Percentiles rank a stretch among this genome's conserved stretches.
phyloP scores from a whole-genome alignment of 345 rosid genomes.

The Eucalyptus decipiens region DNA sequence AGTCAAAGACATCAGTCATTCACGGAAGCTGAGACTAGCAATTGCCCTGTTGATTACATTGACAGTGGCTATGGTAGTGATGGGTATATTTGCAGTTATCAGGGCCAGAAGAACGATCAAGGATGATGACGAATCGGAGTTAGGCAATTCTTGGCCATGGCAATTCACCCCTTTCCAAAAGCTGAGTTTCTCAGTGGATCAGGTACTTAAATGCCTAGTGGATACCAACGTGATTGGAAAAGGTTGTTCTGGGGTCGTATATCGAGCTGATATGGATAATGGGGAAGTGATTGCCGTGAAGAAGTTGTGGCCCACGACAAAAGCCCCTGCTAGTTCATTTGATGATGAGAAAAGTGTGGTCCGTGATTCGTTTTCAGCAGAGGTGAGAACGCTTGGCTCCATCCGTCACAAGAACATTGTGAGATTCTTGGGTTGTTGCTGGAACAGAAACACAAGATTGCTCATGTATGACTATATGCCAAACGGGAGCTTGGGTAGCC shows the following conservation, averaged over 20 bases:
- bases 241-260: conserved; percentile 89
- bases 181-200: conserved; percentile 80
- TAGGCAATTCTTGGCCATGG: conserved; percentile 91
- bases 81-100: conserved; percentile 62
- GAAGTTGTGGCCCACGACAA: conserved; percentile 70
- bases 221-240: conserved; percentile 85
- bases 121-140: conserved; percentile 58
- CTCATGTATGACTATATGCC: conserved; percentile 96
- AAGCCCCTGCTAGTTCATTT: conserved; percentile 19
- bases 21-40: conserved; percentile 63
- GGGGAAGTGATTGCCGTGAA: conserved; percentile 90
- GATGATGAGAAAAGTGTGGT: conserved; percentile 38
- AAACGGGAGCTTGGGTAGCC: conserved; percentile 85
- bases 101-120: conserved; percentile 33
- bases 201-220: conserved; percentile 63
- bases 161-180: conserved; percentile 95
- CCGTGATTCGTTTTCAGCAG: conserved; percentile 93
- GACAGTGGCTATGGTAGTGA: conserved; percentile 53
- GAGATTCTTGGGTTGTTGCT: conserved; percentile 84
- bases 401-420: conserved; percentile 95
- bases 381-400: conserved; percentile 82
- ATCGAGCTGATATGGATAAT: conserved; percentile 77
- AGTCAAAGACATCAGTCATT: conserved; percentile 9
- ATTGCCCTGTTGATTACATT: conserved; percentile 55
- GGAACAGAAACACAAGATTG: conserved; percentile 72